Conservation (phyloP, 2,329 filamentous ascomycete genomes). For the Sporothrix luriei region DNA sequence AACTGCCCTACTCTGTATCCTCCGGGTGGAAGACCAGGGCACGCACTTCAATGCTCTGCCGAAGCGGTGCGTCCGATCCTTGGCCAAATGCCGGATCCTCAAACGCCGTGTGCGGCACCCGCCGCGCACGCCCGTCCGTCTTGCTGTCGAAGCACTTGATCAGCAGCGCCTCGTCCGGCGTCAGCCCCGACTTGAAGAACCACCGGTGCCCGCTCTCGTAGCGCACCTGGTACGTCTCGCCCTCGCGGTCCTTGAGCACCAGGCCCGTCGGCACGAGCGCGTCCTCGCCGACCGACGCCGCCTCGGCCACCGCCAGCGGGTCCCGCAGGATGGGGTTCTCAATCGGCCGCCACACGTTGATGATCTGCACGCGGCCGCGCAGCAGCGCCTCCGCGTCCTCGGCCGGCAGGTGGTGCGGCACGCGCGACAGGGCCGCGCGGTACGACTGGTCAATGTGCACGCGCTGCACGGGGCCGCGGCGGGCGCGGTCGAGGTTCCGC, state of each 20-base stretch:
- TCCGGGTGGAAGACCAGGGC: slow-evolving; percentile 51
- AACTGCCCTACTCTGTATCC: slow-evolving; percentile 6
- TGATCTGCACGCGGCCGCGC: slow-evolving; percentile 55
- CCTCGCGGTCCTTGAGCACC: slow-evolving; percentile 55
- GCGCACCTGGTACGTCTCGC: slow-evolving; percentile 50
- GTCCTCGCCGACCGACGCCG: slow-evolving; percentile 51
- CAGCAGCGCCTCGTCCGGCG: slow-evolving; percentile 34
- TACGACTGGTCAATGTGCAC: slow-evolving; percentile 64
- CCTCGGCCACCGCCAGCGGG: slow-evolving; percentile 58
- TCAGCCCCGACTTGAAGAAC: slow-evolving; percentile 34
- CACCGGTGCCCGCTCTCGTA: slow-evolving; percentile 37
- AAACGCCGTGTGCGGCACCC: slow-evolving; percentile 59
- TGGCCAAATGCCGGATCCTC: slow-evolving; percentile 46
- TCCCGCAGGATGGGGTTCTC: slow-evolving; percentile 53
- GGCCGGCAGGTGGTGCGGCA: slow-evolving; percentile 49
- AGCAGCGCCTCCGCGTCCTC: slow-evolving; percentile 50
- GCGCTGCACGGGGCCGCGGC: slow-evolving; percentile 51
- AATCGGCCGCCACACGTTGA: slow-evolving; percentile 58
- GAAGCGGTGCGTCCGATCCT: slow-evolving; percentile 40
- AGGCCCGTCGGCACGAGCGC: slow-evolving; percentile 54
- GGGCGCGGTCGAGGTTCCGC: slow-evolving; percentile 10
- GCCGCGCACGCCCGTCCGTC: slow-evolving; percentile 47
- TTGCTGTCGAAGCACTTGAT: slow-evolving; percentile 41
- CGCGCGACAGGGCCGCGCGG: slow-evolving; percentile 46
- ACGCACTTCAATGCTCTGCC: slow-evolving; percentile 61